Evolutionary conservation across 23 red algal genomes (phyloP).

Genomic region (Agarophyton chilense): DNA sequence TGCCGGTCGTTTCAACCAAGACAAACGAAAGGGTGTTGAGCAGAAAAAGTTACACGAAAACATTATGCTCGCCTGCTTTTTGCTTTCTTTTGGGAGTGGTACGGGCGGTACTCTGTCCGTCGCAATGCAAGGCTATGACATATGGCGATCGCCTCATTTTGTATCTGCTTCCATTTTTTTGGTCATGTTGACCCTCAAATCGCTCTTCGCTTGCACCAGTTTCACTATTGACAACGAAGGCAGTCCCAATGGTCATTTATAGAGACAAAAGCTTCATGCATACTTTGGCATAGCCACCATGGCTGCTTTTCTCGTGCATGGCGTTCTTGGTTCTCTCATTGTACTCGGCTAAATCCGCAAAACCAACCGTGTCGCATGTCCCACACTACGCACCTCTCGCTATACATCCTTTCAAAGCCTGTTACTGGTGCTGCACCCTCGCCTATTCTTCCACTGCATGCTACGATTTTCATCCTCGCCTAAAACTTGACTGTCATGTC

Average conservation of each 20-base stretch:
- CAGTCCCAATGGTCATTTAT: slow-evolving; percentile 55
- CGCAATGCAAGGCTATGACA: slow-evolving; percentile 94
- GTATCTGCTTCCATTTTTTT: slow-evolving; percentile 70
- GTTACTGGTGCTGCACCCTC: neutral
- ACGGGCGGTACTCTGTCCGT: slow-evolving; percentile 81
- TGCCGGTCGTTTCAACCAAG: slow-evolving; percentile 77
- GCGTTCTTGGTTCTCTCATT: slow-evolving; percentile 55
- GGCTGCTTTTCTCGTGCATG: slow-evolving; percentile 67
- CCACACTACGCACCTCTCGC: too few species aligned
- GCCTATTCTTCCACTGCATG: neutral
- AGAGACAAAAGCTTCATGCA: slow-evolving; percentile 87
- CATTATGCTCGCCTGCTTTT: slow-evolving; percentile 90
- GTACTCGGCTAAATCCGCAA: slow-evolving; percentile 11
- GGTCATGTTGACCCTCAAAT: slow-evolving; percentile 65
- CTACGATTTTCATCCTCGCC: slow-evolving; percentile 17
- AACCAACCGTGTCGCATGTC: neutral
- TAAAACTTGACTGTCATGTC: too few species aligned
- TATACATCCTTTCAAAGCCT: too few species aligned
- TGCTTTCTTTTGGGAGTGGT: slow-evolving; percentile 90
- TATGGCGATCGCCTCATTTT: slow-evolving; percentile 80
- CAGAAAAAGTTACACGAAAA: slow-evolving; percentile 92
- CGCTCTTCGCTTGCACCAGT: slow-evolving; percentile 75
- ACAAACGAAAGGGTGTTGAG: slow-evolving; percentile 81
- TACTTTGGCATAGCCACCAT: slow-evolving; percentile 79
- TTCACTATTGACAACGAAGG: slow-evolving; percentile 78